A percentile compares a stretch with the other conserved stretches of the same genome.
These are phyloP conservation scores for Fusarium irregulare DNA, from an alignment of 2,329 filamentous ascomycete species.

Conservation along the genomic window DNA sequence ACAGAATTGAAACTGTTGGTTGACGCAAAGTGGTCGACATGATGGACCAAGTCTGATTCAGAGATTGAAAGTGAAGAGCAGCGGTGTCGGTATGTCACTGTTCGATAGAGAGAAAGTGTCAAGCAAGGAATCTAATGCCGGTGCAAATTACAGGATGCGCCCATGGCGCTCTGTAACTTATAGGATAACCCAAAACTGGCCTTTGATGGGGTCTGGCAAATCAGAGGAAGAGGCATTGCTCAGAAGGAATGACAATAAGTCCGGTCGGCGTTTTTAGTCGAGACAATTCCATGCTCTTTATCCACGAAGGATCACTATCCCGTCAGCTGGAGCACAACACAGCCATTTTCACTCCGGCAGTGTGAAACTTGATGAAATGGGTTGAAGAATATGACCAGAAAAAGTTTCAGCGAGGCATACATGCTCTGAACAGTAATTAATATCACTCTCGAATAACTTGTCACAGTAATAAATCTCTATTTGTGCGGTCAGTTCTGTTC, in stretches of 20 bases:
- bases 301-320: conserved; percentile 13
- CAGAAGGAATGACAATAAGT: conserved; percentile 16
- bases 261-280: conserved; percentile 15
- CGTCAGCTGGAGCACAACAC: neutral
- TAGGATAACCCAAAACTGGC: neutral
- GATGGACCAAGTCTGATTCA: neutral
- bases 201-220: conserved; percentile 6
- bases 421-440: too few relatives aligned
- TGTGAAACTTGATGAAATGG: neutral
- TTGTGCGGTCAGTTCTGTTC: neutral
- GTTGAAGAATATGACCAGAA: neutral
- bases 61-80: neutral
- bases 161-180: neutral
- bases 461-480: neutral
- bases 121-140: conserved; percentile 5
- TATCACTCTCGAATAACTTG: neutral
- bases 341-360: conserved; percentile 14
- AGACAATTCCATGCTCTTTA: conserved; percentile 32
- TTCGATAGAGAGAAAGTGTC: neutral
- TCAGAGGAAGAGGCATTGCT: neutral
- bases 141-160: conserved; percentile 27
- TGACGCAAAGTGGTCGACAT: neutral
- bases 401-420: neutral
- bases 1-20: neutral
- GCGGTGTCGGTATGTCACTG: neutral